These are phyloP conservation scores for Penicillium longicatenatum DNA, from an alignment of 495 filamentous ascomycete genomes.

Conservation along the genomic window DNA sequence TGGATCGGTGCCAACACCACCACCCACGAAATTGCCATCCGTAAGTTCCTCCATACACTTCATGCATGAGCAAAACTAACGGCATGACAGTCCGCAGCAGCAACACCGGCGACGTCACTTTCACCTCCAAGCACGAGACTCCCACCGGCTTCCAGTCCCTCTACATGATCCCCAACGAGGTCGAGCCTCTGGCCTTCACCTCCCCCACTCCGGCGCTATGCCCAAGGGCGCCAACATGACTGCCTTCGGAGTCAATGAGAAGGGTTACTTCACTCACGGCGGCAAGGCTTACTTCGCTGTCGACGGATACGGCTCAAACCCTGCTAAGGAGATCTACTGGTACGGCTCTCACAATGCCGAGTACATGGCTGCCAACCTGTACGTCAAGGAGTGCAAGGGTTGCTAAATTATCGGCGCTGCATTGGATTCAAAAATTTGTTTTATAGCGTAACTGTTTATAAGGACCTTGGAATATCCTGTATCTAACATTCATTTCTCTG, in stretches of 20 bases:
- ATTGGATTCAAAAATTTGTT: not conserved
- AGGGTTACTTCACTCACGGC: slow-evolving; percentile 33
- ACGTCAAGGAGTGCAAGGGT: slow-evolving; percentile 36
- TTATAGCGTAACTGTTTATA: too few species aligned
- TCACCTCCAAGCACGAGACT: slow-evolving; percentile 25
- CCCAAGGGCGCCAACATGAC: slow-evolving; percentile 30
- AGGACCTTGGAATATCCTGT: not conserved
- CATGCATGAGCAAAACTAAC: slow-evolving; percentile 1
- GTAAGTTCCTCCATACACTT: slow-evolving; percentile 17
- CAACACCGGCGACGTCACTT: slow-evolving; percentile 23
- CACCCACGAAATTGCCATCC: slow-evolving; percentile 27
- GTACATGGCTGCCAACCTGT: slow-evolving; percentile 23
- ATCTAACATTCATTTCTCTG: not conserved
- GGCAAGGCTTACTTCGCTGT: slow-evolving; percentile 31
- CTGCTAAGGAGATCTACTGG: slow-evolving; percentile 33
- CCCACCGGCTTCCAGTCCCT: slow-evolving; percentile 37
- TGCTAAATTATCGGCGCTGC: slow-evolving; percentile 1
- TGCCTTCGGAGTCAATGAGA: slow-evolving; percentile 30
- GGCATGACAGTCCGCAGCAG: slow-evolving; percentile 14
- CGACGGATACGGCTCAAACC: slow-evolving; percentile 24
- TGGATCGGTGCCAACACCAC: slow-evolving; percentile 29
- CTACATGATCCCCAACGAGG: slow-evolving; percentile 28
- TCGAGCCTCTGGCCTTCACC: slow-evolving; percentile 30
- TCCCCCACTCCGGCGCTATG: slow-evolving; percentile 33
- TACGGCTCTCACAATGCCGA: slow-evolving; percentile 27